Base-by-base conservation (phyloP, 1,284 basidiomycete species). In the Malassezia obtusa region DNA sequence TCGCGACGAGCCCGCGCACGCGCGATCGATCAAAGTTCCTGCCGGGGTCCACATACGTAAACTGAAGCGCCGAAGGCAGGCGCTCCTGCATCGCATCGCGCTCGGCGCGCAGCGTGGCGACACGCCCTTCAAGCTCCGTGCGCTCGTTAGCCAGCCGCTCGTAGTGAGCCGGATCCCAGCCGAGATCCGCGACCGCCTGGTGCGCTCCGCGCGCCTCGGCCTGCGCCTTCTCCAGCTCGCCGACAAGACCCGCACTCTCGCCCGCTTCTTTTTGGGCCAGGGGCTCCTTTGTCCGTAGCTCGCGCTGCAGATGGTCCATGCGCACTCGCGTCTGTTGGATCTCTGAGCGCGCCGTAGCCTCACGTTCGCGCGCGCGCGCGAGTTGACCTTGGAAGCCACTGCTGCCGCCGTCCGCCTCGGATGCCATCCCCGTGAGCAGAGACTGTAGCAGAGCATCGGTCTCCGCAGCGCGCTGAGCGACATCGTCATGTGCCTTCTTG, bases 321-420 rank as follows among this genome's bases (percentile, higher is more conserved):
- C 86, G 85, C 45, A 85, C 79, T 51, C 83, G 83, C 58, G 80
- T 81, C 70, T 94, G 89, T 68, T 94, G 84, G 52, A 89, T 86
- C 67, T 92, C 89, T 0, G 89, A 85, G 6, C 80, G 78, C 0
- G 85, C 85, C 39, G 87, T 84, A 0, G 88, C 83, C 1, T 86
- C 78, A 9, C 83, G 81, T 1, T 82, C 82, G 60, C 83, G 83
- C 0, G 90, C 88, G n/a, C 87, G 84, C 2, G 90, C 87, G 24
- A 99, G 81, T 72, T 95, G 90, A 25, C 91, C 94, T 82, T 96
- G 85, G 75, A 95, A 99, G 0, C 91, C 91, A 10, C 91, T 90
- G 19, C 60, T 50, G 9, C 89, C 85, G 8, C 61, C 64, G 4
- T 82, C 80, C 35, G 77, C 77, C 10, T 68, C 71, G 1, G 81